Base-by-base conservation (phyloP, 176 grass and related monocot genomes). In the Poa annua region DNA sequence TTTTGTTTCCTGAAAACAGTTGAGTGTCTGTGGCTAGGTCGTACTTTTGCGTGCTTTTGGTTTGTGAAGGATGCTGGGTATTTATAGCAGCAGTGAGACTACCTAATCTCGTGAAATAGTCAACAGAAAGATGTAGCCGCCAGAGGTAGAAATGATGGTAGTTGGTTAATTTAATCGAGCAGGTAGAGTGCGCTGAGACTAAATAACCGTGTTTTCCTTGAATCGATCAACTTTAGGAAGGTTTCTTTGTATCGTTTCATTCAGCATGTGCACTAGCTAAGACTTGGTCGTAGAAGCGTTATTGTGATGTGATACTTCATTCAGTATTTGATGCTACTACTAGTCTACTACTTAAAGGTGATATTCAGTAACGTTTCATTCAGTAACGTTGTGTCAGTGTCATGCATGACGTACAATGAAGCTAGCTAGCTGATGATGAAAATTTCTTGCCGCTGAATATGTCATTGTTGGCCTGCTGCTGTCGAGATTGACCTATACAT, bases 401-500 rank as follows among this genome's bases (percentile, higher is more conserved):
- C 65, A 67, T 38, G 65, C 8, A 39, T 67, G 65, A 67, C 65
- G 32, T 39, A 67, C 3, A 34, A n/a, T 67, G 65, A 39, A 67
- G 16, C 16, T 61, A 61, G 3, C 32, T 2, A 36, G 8, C 5
- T 63, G 60, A 63, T 32, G 26, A 63, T n/a, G n/a, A n/a, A 16
- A 0, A 32, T 63, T 15, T 63, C 13, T 7, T 63, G 25, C 60
- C 26, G 12, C 16, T 63, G 60, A 63, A 63, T 4, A 63, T 32
- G 25, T 57, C 54, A 9, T 57, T 57, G 19, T 22, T 21, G 2
- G 54, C 54, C 20, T 8, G 20, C 24, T 29, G 12, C 55, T 21
- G 5, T 62, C 24, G 3, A 62, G 11, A 62, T 29, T 62, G 21
- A 62, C 59, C 59, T 1, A 62, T 5, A 62, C 3, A 59, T 11